These are phyloP conservation scores for Lactifluus volemus DNA, from an alignment of 768 basidiomycete genomes.

Conservation along the genomic window DNA sequence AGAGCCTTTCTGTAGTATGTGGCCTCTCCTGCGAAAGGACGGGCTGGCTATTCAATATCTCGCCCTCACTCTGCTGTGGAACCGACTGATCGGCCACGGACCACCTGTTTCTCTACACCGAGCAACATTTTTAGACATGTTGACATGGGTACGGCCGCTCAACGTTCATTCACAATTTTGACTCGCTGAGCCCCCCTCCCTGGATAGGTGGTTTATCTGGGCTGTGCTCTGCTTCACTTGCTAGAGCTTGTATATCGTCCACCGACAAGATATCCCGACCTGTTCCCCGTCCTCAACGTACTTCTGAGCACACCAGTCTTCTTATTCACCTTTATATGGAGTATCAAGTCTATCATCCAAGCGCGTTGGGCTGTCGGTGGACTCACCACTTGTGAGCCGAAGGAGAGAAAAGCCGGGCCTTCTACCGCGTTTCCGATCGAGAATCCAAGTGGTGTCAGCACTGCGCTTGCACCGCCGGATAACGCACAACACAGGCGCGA, in stretches of 20 bases:
- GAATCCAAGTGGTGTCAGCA: background rate
- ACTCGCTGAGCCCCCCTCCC: background rate
- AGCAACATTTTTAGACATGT: conserved; percentile 41
- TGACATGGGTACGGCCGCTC: conserved; percentile 41
- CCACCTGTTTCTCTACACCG: conserved; percentile 39
- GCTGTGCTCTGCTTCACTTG: conserved; percentile 48
- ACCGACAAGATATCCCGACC: conserved; percentile 73
- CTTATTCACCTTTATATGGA: conserved; percentile 80
- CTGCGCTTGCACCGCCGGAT: background rate
- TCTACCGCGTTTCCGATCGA: background rate
- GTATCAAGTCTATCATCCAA: conserved; percentile 71
- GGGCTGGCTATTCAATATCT: conserved; percentile 69
- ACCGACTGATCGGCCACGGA: conserved; percentile 69
- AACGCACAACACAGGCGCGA: conserved; percentile 2
- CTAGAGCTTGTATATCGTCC: conserved; percentile 54
- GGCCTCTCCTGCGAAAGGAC: conserved; percentile 78
- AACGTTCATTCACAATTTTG: background rate
- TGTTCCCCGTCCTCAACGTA: conserved; percentile 81
- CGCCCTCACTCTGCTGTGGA: conserved; percentile 67
- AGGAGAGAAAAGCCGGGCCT: background rate
- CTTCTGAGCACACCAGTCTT: conserved; percentile 77
- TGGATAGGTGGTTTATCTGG: conserved; percentile 44
- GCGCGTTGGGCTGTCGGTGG: conserved; percentile 74
- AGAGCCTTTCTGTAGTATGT: conserved; percentile 57
- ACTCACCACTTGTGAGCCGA: conserved; percentile 23